Evolutionary conservation across 768 basidiomycete species (phyloP).

Genomic region (Phlebiopsis gigantea): DNA sequence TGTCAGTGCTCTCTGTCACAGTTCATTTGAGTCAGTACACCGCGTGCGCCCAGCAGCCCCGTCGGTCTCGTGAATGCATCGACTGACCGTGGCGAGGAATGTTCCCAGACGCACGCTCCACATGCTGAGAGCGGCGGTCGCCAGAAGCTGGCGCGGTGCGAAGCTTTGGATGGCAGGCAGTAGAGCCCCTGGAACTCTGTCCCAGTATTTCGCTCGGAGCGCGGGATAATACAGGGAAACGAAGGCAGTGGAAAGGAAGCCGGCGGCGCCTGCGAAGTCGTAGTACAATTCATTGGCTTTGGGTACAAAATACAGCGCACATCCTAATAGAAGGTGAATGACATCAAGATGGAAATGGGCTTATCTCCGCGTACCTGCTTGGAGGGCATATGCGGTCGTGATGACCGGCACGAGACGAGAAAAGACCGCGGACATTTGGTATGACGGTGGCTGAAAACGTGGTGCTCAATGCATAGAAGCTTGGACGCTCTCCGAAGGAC

Average conservation of each 20-base stretch:
- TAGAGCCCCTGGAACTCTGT: slow-evolving; percentile 28
- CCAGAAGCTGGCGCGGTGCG: slow-evolving; percentile 55
- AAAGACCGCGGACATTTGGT: slow-evolving; percentile 39
- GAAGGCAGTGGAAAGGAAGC: slow-evolving; percentile 58
- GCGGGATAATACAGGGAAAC: slow-evolving; percentile 60
- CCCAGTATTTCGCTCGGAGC: slow-evolving; percentile 43
- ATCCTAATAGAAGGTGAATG: slow-evolving; percentile 28
- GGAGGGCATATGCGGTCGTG: slow-evolving; percentile 45
- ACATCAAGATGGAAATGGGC: neutral
- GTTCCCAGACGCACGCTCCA: slow-evolving; percentile 62
- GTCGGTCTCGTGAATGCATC: slow-evolving; percentile 8
- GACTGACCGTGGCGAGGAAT: slow-evolving; percentile 49
- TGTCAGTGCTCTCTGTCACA: slow-evolving; percentile 37
- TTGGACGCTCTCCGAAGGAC: neutral
- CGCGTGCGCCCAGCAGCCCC: slow-evolving; percentile 21
- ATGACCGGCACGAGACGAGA: slow-evolving; percentile 48
- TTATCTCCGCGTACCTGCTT: slow-evolving; percentile 33
- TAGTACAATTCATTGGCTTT: slow-evolving; percentile 60
- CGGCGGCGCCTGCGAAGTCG: slow-evolving; percentile 60
- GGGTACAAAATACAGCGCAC: slow-evolving; percentile 61
- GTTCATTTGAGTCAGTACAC: slow-evolving; percentile 8
- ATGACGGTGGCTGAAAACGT: neutral
- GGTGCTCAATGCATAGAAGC: neutral
- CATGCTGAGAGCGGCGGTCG: slow-evolving; percentile 49
- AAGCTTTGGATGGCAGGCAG: slow-evolving; percentile 42